Percentiles rank a stretch among this genome's conserved stretches.
These are phyloP conservation scores for Helianthus annuus DNA, from an alignment of 129 eudicot genomes.

Conservation along the genomic window HanXRQr2.0-SUNRISE NC_035448.2:62651681-62652180, in stretches of 20 bases:
- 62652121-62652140: slow-evolving; percentile 41
- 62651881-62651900: slow-evolving; percentile 34
- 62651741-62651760: too few relatives aligned
- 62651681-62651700: too few relatives aligned
- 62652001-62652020: neutral
- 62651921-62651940: slow-evolving; percentile 26
- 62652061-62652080: neutral
- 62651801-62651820: too few relatives aligned
- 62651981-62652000: slow-evolving; percentile 43
- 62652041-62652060: neutral
- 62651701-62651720: too few relatives aligned
- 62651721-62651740: too few relatives aligned
- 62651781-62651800: too few relatives aligned
- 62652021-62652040: neutral
- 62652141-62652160: slow-evolving; percentile 43
- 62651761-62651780: too few relatives aligned
- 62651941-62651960: slow-evolving; percentile 31
- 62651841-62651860: too few relatives aligned
- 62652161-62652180: slow-evolving; percentile 35
- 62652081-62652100: slow-evolving; percentile 33
- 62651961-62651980: slow-evolving; percentile 26
- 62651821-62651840: too few relatives aligned
- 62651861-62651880: neutral
- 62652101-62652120: slow-evolving; percentile 37
- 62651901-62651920: slow-evolving; percentile 12